These are phyloP conservation scores for Iberis amara DNA, from an alignment of 441 rosid species.

Conservation along the genomic window DNA sequence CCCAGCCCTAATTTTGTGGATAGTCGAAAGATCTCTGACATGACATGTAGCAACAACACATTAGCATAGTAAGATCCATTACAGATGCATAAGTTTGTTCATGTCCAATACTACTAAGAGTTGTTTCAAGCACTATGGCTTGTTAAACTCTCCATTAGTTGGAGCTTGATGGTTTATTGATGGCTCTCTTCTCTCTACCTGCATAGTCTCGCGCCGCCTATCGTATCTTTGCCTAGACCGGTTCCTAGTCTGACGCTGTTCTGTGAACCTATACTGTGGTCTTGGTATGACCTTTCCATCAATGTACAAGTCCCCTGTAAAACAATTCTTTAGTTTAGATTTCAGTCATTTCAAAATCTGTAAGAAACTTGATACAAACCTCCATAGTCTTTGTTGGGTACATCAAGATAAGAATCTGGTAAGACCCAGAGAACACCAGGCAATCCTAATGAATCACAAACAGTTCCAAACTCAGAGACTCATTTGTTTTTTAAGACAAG, in stretches of 20 bases:
- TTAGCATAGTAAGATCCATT: too few relatives aligned
- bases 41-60: too few relatives aligned
- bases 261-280: conserved; percentile 65
- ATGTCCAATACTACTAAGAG: too few relatives aligned
- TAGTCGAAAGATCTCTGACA: neutral
- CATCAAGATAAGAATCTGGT: conserved; percentile 92
- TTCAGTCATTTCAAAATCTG: neutral
- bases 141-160: conserved; percentile 17
- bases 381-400: conserved; percentile 95
- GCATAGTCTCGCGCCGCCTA: conserved; percentile 60
- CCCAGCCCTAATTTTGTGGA: neutral
- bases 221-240: conserved; percentile 68
- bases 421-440: conserved; percentile 94
- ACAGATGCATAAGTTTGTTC: too few relatives aligned
- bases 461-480: conserved; percentile 10
- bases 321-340: conserved; percentile 8
- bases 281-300: conserved; percentile 88
- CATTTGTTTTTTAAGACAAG: neutral
- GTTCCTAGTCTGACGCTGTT: conserved; percentile 45
- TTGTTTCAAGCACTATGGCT: neutral
- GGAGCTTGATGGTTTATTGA: conserved; percentile 32
- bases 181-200: conserved; percentile 66
- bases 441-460: conserved; percentile 40
- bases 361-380: conserved; percentile 36
- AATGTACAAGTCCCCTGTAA: conserved; percentile 72